Percentiles rank a stretch among this genome's conserved stretches.
Evolutionary conservation across 805 yeast species (phyloP).

Genomic region (Nakazawaea ernobii): DNA sequence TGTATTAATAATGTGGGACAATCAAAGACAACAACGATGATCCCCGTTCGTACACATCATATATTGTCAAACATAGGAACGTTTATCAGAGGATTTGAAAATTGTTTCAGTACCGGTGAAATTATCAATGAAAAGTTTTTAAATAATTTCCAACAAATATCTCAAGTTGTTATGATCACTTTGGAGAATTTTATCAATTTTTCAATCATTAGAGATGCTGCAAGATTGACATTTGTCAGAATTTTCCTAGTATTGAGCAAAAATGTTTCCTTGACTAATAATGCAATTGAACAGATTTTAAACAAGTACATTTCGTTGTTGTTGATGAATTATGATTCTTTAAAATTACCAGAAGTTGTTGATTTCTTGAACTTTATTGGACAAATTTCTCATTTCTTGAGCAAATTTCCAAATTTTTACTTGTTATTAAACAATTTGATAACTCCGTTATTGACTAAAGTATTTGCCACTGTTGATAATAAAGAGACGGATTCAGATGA

Average conservation of each 20-base stretch:
- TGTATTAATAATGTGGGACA: conserved; percentile 40
- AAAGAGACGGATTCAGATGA: conserved; percentile 23
- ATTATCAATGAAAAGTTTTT: conserved; percentile 28
- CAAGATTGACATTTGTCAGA: conserved; percentile 83
- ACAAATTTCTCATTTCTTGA: conserved; percentile 77
- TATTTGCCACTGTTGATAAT: conserved; percentile 34
- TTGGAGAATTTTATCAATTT: conserved; percentile 65
- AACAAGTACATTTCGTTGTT: conserved; percentile 68
- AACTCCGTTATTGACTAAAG: conserved; percentile 66
- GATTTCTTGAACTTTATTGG: conserved; percentile 85
- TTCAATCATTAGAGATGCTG: conserved; percentile 74
- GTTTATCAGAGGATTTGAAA: conserved; percentile 78
- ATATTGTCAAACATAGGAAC: conserved; percentile 86
- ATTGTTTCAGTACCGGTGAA: conserved; percentile 16
- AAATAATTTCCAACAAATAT: conserved; percentile 29
- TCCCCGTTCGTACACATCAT: conserved; percentile 77
- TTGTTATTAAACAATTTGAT: conserved; percentile 67
- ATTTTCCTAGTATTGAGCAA: conserved; percentile 68
- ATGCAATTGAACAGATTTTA: conserved; percentile 39
- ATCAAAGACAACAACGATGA: conserved; percentile 31
- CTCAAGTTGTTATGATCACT: conserved; percentile 80
- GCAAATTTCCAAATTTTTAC: conserved; percentile 61
- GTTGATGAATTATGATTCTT: conserved; percentile 48
- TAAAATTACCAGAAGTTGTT: conserved; percentile 58
- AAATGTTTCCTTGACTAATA: conserved; percentile 36